Conservation (phyloP, 768 basidiomycete genomes). For the Rhodosporidiobolus sp. region DNA sequence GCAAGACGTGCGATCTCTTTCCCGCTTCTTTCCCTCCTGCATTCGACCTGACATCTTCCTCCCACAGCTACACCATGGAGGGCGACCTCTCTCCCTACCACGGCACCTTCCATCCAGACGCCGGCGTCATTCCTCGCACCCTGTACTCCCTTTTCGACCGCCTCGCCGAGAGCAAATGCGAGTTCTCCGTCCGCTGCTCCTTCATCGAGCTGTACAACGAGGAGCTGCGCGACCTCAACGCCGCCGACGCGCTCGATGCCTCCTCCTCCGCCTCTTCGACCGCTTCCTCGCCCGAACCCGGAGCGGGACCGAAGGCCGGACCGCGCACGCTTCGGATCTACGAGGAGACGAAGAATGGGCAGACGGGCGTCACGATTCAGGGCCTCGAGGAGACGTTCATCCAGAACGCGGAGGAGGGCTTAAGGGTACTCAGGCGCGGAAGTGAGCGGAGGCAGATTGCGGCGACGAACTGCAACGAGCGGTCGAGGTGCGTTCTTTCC, state of each 20-base stretch:
- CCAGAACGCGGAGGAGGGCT: constrained; percentile 74
- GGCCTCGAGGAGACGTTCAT: constrained; percentile 88
- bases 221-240: constrained; percentile 81
- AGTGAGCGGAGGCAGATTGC: constrained; percentile 88
- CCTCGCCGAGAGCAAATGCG: constrained; percentile 69
- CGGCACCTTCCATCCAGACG: constrained; percentile 80
- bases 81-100: constrained; percentile 80
- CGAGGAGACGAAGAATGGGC: constrained; percentile 81
- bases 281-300: background rate
- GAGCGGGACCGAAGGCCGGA: background rate
- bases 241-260: constrained; percentile 58
- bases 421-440: constrained; percentile 80
- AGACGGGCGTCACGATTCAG: constrained; percentile 73
- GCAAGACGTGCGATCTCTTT: constrained; percentile 71
- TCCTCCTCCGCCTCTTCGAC: background rate
- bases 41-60: constrained; percentile 48
- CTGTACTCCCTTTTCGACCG: constrained; percentile 86
- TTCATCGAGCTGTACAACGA: constrained; percentile 97
- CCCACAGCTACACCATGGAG: constrained; percentile 80
- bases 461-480: constrained; percentile 95
- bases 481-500: constrained; percentile 57
- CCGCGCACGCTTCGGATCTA: constrained; percentile 73
- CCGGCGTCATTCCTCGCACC: constrained; percentile 93
- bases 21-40: background rate
- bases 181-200: constrained; percentile 89